phyloP scores from a whole-genome alignment of 345 rosid species.

The Ceriops tagal region DNA sequence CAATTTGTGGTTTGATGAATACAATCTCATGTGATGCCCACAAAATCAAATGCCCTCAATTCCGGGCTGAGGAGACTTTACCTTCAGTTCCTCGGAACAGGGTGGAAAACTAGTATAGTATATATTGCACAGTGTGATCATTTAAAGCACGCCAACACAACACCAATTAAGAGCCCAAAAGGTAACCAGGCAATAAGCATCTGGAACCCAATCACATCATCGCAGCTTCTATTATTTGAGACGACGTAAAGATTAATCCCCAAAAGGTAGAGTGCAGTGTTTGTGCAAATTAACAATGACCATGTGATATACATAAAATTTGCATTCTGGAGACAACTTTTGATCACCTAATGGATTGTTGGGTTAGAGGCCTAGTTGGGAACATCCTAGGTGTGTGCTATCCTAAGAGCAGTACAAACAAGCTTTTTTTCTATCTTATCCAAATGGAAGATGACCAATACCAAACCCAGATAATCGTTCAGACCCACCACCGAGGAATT shows the following conservation, averaged over 20 bases:
- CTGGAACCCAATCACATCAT: not conserved
- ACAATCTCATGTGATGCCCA: not conserved
- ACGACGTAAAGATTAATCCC: not conserved
- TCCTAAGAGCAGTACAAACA: not conserved
- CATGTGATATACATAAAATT: too few species aligned
- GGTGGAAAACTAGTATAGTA: too few species aligned
- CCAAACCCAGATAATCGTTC: not conserved
- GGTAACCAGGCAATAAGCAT: not conserved
- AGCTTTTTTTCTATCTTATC: not conserved
- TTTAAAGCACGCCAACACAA: not conserved
- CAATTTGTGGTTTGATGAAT: conserved; percentile 1
- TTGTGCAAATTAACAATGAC: too few species aligned
- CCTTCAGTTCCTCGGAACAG: too few species aligned
- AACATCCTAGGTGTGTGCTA: too few species aligned
- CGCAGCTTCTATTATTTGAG: not conserved
- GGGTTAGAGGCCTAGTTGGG: too few species aligned
- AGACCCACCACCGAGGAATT: not conserved
- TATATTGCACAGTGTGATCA: not conserved
- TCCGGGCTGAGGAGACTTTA: too few species aligned
- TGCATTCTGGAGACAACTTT: too few species aligned
- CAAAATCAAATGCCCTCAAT: too few species aligned
- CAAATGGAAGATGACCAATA: not conserved
- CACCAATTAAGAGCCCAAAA: not conserved
- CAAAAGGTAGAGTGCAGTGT: not conserved
- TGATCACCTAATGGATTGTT: too few species aligned